phyloP scores from a whole-genome alignment of 2,329 filamentous ascomycete species.

The Neurospora sp. region DNA sequence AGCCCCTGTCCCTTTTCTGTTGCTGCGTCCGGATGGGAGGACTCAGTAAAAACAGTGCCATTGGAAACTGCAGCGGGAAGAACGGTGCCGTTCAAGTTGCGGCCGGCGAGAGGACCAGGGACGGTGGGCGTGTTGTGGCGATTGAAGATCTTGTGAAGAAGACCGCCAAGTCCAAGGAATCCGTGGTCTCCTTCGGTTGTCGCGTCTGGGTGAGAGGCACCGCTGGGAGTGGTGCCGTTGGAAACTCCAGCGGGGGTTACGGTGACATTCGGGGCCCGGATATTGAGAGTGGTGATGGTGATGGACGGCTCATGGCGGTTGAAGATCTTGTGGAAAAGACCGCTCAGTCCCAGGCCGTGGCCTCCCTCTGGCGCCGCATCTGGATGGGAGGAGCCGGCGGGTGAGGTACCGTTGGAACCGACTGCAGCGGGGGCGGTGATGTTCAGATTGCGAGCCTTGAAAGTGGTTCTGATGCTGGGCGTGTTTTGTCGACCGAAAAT shows the following conservation, averaged over 20 bases:
- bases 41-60: background rate
- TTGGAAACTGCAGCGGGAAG: background rate
- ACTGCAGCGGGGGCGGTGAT: too few relatives aligned
- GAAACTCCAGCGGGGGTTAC: background rate
- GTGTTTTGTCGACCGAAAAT: background rate
- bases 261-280: background rate
- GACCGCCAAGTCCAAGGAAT: background rate
- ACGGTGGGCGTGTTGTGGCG: too few relatives aligned
- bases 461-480: background rate
- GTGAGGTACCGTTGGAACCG: too few relatives aligned
- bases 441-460: background rate
- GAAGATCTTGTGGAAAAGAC: too few relatives aligned
- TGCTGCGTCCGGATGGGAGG: background rate
- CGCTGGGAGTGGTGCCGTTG: background rate
- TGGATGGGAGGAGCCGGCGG: too few relatives aligned
- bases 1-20: background rate
- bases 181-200: background rate
- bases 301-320: too few relatives aligned
- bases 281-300: background rate
- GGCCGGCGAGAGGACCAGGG: too few relatives aligned
- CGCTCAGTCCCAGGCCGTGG: too few relatives aligned
- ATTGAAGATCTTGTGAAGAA: background rate
- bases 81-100: background rate
- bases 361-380: too few relatives aligned
- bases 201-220: background rate